Evolutionary conservation across 1,139 yeast species (phyloP), one percentile per base, ranked within the genome.

Genomic region (Candida pseudoviswanathii): DNA sequence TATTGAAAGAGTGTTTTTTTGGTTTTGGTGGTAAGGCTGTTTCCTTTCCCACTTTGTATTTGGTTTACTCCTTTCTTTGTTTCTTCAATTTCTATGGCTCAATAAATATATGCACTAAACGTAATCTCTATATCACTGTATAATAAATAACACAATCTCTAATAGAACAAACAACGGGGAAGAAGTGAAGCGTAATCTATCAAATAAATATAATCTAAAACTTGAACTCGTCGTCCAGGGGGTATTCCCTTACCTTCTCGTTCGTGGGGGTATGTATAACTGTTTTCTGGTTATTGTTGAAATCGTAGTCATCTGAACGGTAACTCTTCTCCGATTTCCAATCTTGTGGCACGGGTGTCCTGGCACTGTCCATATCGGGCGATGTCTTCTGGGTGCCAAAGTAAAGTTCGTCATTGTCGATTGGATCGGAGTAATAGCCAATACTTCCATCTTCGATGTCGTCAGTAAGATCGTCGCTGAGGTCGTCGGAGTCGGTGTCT

Each of bases 381-480:
- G 30, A 11, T 9, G 11, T 8, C 27, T 25, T 21, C 7, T 31
- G 36, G 10, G n/a, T 31, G 8, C 6, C 16, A 6, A 41, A 41
- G 25, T 41, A 41, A 41, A 41, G 37, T n/a, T 32, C 44, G 8
- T 41, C 43, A 16, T 32, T 24, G 31, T 37, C 30, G 11, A 9
- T 11, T 11, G 21, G 26, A 16, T 29, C 36, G 9, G 38, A 32
- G 7, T 22, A 25, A 41, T 41, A 41, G 5, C 21, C 43, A 29
- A 9, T 7, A 25, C 30, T 37, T 37, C 21, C 7, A n/a, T 8
- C 9, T 30, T 29, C 34, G 2, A 27, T 10, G 7, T 31, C 43
- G 2, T 31, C 44, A 24, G 6, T n/a, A 32, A 21, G 36, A 5
- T 22, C 29, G 2, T 41, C 33, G 3, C 16, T 16, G 16, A 6